phyloP scores from a whole-genome alignment of 495 filamentous ascomycete genomes.

The Hyaloscypha finlandica region DNA sequence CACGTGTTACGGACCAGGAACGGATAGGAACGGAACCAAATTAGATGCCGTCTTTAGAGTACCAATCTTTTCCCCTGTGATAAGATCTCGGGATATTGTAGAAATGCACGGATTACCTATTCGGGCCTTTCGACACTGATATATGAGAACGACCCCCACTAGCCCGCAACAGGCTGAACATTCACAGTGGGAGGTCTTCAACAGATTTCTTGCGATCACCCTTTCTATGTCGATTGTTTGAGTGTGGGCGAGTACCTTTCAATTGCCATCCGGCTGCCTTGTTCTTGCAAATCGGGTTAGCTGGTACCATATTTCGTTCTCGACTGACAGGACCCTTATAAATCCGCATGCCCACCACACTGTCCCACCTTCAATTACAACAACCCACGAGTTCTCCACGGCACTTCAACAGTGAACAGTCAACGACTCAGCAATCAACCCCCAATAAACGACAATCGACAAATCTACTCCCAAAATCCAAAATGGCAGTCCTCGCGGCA shows the following conservation, averaged over 20 bases:
- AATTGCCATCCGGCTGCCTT: not conserved
- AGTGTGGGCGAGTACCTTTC: not conserved
- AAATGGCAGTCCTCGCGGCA: conserved; percentile 3
- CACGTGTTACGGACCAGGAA: not conserved
- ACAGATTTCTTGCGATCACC: not conserved
- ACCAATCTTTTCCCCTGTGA: too few relatives aligned
- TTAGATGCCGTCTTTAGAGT: not conserved
- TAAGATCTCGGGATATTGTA: not conserved
- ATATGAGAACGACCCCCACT: not conserved
- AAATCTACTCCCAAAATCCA: not conserved
- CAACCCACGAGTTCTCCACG: not conserved
- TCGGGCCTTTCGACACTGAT: not conserved
- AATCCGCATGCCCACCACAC: not conserved
- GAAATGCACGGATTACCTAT: not conserved
- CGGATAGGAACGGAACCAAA: not conserved
- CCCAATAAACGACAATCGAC: not conserved
- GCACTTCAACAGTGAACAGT: not conserved
- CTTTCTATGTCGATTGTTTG: not conserved
- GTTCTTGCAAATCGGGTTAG: not conserved
- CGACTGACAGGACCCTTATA: not conserved
- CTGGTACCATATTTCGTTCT: not conserved
- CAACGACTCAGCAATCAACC: not conserved
- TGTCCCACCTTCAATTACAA: not conserved
- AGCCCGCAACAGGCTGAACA: not conserved
- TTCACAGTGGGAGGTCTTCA: not conserved